Evolutionary conservation across 2,329 filamentous ascomycete genomes (phyloP), one percentile per base, ranked within the genome.

Genomic region (Blastomyces silverae): DNA sequence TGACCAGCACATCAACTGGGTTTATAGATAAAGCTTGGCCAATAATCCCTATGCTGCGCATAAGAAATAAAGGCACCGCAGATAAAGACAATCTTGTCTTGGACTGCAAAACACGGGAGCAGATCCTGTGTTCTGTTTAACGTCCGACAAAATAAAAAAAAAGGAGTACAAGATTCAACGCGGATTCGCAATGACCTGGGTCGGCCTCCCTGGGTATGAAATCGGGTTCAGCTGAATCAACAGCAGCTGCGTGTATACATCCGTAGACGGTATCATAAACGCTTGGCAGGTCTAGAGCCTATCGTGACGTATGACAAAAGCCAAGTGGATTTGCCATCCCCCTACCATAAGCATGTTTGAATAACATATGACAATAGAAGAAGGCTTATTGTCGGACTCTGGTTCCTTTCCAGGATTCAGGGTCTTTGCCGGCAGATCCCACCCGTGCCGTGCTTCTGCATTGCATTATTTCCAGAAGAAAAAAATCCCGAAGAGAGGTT

Each of bases 241-340:
- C 50, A 22, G 2, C 20, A 57, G 31, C 10, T 5, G 17, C 6
- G 20, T 39, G 10, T 39, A 10, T 13, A 11, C 37, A 39, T 39
- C 37, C 15, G n/a, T 57, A 34, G 11, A 37, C 31, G 20, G 11
- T 31, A 39, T 34, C 8, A 53, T 13, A 53, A 28, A 28, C 28
- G 25, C 25, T 31, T 22, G 15, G 17, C 50, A 37, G n/a, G 2
- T 37, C 28, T 10, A 56, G 25, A 31, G 5, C 53, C 31, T 7
- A 34, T 20, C n/a, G 55, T 53, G 50, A 53, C 50, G 50, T 31
- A 53, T 31, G 13, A 53, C 50, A 53, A 53, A 28, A 53, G 37
- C 20, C 31, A 39, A 8, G 31, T 39, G 31, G 17, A 22, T 57
- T 57, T 37, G 34, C 13, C 20, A 39, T 37, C 37, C 37, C 10